phyloP scores from a whole-genome alignment of 306 rosid genomes.

The Ochetophila trinervis region DNA sequence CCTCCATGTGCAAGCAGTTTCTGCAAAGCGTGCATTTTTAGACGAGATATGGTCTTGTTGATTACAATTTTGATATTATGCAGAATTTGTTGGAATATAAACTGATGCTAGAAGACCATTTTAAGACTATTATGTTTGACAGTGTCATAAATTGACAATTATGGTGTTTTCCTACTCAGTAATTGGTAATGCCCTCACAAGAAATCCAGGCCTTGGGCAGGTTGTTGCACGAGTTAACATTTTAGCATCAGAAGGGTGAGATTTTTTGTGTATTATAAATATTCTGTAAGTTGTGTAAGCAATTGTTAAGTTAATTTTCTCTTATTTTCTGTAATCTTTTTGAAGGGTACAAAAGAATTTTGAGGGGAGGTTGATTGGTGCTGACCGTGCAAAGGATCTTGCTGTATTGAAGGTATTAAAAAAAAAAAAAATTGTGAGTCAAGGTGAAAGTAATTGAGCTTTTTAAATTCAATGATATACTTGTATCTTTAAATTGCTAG shows the following conservation, averaged over 20 bases:
- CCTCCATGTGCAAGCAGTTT: background rate
- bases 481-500: constrained; percentile 40
- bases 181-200: constrained; percentile 87
- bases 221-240: constrained; percentile 94
- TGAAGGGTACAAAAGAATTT: constrained; percentile 80
- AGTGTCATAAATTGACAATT: constrained; percentile 8
- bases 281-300: background rate
- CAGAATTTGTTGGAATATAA: background rate
- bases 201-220: constrained; percentile 73
- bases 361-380: constrained; percentile 90
- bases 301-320: constrained; percentile 5
- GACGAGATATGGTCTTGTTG: no score
- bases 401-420: constrained; percentile 72
- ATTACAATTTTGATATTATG: no score
- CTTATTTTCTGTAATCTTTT: constrained; percentile 19
- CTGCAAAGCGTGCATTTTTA: no score
- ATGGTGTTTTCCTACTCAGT: constrained; percentile 43
- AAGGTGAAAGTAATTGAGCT: background rate
- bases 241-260: constrained; percentile 87
- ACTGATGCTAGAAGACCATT: background rate
- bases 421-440: background rate
- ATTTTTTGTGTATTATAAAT: constrained; percentile 15
- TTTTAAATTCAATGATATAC: constrained; percentile 10
- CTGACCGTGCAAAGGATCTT: constrained; percentile 96
- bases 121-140: constrained; percentile 3